Evolutionary conservation across 2,329 filamentous ascomycete species (phyloP).

Genomic region (Alternaria novae-zelandiae): DNA sequence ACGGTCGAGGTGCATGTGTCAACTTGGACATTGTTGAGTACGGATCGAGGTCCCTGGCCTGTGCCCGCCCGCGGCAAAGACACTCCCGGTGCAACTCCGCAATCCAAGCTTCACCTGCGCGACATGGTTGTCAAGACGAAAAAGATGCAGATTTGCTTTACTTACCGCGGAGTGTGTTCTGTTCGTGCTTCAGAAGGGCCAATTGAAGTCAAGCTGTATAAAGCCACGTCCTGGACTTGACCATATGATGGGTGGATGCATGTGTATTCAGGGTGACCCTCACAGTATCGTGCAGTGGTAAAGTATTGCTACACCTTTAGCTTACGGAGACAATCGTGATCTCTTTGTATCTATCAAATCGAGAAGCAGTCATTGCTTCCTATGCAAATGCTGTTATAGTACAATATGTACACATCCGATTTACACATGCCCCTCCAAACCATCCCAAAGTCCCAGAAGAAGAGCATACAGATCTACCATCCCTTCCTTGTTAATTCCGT

Average conservation of each 20-base stretch:
- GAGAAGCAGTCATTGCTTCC: not conserved
- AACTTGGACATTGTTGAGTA: constrained; percentile 11
- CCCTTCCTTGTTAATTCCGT: constrained; percentile 76
- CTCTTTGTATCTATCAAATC: not conserved
- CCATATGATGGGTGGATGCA: not conserved
- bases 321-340: not conserved
- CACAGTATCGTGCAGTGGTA: not conserved
- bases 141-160: not conserved
- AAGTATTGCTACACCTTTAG: not conserved
- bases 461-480: constrained; percentile 62
- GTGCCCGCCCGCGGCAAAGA: constrained; percentile 2
- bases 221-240: not conserved
- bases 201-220: not conserved
- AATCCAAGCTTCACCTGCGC: not conserved
- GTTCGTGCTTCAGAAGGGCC: not conserved
- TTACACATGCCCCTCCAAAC: not conserved
- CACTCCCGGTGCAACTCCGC: constrained; percentile 11
- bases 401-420: constrained; percentile 4
- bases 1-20: constrained; percentile 9
- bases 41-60: constrained; percentile 8
- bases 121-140: not conserved
- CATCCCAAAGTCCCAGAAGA: not conserved
- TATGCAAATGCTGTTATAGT: constrained; percentile 1
- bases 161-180: not conserved
- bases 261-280: not conserved